phyloP scores from a whole-genome alignment of 129 eudicot species.

The Glebionis coronaria region DNA sequence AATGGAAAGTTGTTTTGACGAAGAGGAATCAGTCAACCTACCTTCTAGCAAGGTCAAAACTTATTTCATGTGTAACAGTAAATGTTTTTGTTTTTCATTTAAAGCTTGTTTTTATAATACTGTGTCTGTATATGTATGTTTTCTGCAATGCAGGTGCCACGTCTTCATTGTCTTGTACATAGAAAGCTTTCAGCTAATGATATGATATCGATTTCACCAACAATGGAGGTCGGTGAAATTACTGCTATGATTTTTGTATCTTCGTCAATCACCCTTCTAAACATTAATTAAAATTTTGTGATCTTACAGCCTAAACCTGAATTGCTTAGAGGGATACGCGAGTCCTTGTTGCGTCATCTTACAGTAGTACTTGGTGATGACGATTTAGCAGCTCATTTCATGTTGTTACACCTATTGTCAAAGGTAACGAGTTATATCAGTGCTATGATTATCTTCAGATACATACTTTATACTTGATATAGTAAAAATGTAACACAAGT shows the following conservation, averaged over 20 bases:
- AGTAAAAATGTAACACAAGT: not conserved
- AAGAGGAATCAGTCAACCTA: slow-evolving; percentile 48
- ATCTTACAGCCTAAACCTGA: slow-evolving; percentile 46
- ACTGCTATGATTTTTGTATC: not conserved
- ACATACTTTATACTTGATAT: not conserved
- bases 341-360: slow-evolving; percentile 68
- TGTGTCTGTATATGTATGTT: not conserved
- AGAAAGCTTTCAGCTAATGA: slow-evolving; percentile 61
- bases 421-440: slow-evolving; percentile 40
- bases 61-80: not conserved
- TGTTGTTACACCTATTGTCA: slow-evolving; percentile 86
- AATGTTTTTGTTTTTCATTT: not conserved
- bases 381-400: slow-evolving; percentile 71
- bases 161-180: slow-evolving; percentile 81
- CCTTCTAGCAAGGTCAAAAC: slow-evolving; percentile 64
- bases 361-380: slow-evolving; percentile 81
- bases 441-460: not conserved
- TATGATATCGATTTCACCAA: slow-evolving; percentile 42
- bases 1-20: slow-evolving; percentile 36
- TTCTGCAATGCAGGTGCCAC: slow-evolving; percentile 64
- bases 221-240: slow-evolving; percentile 53
- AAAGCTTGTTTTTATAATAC: not conserved
- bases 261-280: not conserved
- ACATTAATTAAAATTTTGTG: not conserved
- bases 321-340: slow-evolving; percentile 59